Evolutionary conservation across 139 green algal genomes (phyloP), one percentile per base, ranked within the genome.

Genomic region (Chlorella sp.): DNA sequence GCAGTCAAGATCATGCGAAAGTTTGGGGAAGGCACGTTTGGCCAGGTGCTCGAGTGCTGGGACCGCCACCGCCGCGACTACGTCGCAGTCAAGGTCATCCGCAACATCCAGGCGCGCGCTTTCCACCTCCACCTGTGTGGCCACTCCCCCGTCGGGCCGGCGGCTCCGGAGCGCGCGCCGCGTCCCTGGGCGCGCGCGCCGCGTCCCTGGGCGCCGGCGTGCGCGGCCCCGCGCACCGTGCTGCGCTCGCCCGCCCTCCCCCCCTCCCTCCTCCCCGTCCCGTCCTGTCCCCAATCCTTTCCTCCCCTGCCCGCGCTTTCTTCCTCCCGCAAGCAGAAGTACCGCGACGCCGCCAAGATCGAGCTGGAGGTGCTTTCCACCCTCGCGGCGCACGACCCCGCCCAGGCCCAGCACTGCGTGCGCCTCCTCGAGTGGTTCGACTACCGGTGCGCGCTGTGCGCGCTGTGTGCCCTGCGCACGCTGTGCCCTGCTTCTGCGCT

Each of bases 21-120:
- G 76, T 90, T 98, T 86, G 94, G 94, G 3, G 93, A 98, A 80
- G 94, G 95, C 41, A 98, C 95, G 6, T 97, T 95, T 75, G 95
- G 95, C 51, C 87, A 91, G 25, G 95, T 98, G 33, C 71, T 98
- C n/a, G 96, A 99, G 78, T 99, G 96, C 86, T 99, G 95, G 95
- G 96, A 99, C 84, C 82, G 95, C 8, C 87, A 94, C 45, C 77
- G 85, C 40, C 83, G 88, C 36, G 84, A 90, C 46, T 95, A 96
- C 74, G 91, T 96, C 1, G 93, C 93, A 6, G 92, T 99, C 59
- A 99, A 99, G 78, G 89, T 99, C 55, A 94, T 99, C 27, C 84
- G 96, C 42, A 97, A 96, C 79, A 93, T 98, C 21, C 62, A 79
- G 73, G 73, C 65, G 31, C 50, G 21, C 19, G 17, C 62, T 53